Base-by-base conservation (phyloP, 1,284 basidiomycete species). In the Microbotryum silenes-acaulis region DNA sequence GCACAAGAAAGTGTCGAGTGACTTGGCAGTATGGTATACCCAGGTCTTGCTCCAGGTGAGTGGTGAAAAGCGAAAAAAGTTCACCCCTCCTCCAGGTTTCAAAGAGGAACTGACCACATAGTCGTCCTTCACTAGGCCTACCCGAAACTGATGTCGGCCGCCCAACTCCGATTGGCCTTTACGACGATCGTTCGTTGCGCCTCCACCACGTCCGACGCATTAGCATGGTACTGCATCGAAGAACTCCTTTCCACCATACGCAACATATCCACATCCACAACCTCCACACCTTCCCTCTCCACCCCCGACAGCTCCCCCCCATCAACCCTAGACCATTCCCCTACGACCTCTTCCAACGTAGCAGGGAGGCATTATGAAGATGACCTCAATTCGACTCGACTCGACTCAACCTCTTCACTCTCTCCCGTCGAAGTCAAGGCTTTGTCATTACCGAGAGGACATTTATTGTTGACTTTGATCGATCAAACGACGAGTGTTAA, bases 81-180 rank as follows among this genome's bases (percentile, higher is more conserved):
- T 3, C 14, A 16, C 14, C 37, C 37, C n/a, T 6, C 33, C 31
- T 25, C 29, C 9, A 29, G 4, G 27, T 12, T 29, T 10, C 1
- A 23, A 8, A 20, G 29, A 51, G 20, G 18, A 25, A 46, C 14
- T 42, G 31, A 55, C 18, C 6, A 2, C 23, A 20, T 48, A 16
- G n/a, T 25, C 18, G 21, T 51, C 7, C 6, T 1, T 29, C 25
- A 21, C 20, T 58, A 61, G 61, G 60, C 54, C 42, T 66, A 65
- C 58, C 69, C 68, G 1, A n/a, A 52, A 7, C 51, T 64, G 2
- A 57, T 72, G 27, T 59, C 62, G 1, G 48, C 66, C 0, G 59
- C 60, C 1, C 70, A 72, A 29, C 57, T 72, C 20, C 67, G 70
- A 6, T 54, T 70, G 20, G 70, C 69, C 3, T 71, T 54, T 50